Evolutionary conservation across 371 early-diverging fungal genomes (phyloP).

Genomic region (Haplosporangium sp.): DNA sequence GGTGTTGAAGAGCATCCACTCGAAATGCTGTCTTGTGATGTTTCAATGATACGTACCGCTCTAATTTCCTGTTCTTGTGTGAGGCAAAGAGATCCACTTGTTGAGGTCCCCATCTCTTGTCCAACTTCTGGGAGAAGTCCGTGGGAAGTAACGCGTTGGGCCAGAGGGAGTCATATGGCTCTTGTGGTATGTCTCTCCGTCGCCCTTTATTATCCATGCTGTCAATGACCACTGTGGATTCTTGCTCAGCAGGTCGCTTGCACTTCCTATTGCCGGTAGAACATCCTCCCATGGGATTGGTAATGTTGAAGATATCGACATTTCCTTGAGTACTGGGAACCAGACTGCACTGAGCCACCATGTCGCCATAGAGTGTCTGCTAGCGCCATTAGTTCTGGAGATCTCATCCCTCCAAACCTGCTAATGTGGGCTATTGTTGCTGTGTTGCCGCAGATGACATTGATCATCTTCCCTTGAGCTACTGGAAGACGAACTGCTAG

Average conservation of each 20-base stretch:
- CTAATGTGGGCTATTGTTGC: no score
- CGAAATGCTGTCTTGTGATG: background rate
- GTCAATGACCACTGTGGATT: conserved; percentile 3
- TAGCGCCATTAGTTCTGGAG: no score
- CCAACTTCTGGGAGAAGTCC: conserved; percentile 24
- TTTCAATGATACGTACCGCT: conserved; percentile 9
- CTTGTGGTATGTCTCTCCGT: background rate
- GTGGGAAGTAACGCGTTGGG: no score
- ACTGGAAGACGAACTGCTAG: no score
- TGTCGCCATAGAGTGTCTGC: no score
- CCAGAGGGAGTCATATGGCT: no score
- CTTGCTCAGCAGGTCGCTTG: conserved; percentile 8
- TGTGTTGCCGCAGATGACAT: no score
- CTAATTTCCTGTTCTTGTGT: conserved; percentile 12
- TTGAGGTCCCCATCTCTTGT: conserved; percentile 48
- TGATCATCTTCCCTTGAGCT: no score
- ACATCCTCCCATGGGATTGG: background rate
- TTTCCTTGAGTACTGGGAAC: background rate
- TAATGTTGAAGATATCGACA: conserved; percentile 3
- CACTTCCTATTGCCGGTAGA: conserved; percentile 6
- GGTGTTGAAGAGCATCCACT: conserved; percentile 4
- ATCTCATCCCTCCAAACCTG: no score
- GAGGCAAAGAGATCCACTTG: conserved; percentile 36
- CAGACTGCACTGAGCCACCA: conserved; percentile 14
- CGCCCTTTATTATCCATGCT: conserved; percentile 9